A percentile compares a stretch with the other conserved stretches of the same genome.
Conservation (phyloP, 208 protist genomes). For the Wallacemonas sp. region DNA sequence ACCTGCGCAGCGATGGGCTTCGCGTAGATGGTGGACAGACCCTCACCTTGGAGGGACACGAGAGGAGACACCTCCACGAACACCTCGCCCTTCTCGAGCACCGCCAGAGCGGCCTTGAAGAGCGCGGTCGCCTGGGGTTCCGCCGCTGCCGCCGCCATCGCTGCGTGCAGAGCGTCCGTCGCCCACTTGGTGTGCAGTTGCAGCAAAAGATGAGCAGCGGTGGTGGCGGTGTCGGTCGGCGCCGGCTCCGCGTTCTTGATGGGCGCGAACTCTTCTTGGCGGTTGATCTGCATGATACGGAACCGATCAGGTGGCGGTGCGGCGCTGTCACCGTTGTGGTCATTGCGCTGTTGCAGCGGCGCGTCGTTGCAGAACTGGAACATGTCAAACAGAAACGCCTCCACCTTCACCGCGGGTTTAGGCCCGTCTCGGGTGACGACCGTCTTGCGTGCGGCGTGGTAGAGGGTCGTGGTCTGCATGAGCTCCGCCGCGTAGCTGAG, state of each 20-base stretch:
- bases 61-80: slow-evolving; percentile 92
- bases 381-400: slow-evolving; percentile 98
- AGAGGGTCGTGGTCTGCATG: slow-evolving; percentile 52
- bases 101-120: slow-evolving; percentile 27
- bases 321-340: slow-evolving; percentile 7
- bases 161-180: slow-evolving; percentile 21
- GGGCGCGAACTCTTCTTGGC: slow-evolving; percentile 95
- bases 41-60: slow-evolving; percentile 93
- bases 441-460: slow-evolving; percentile 97
- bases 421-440: slow-evolving; percentile 78
- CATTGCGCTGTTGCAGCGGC: background rate
- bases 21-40: slow-evolving; percentile 39
- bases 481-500: slow-evolving; percentile 55
- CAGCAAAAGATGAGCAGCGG: slow-evolving; percentile 70
- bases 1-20: background rate
- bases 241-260: slow-evolving; percentile 96
- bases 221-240: slow-evolving; percentile 82
- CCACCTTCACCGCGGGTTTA: slow-evolving; percentile 91
- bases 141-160: slow-evolving; percentile 3
- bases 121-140: slow-evolving; percentile 13
- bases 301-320: too few relatives aligned
- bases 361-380: slow-evolving; percentile 80
- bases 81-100: slow-evolving; percentile 26
- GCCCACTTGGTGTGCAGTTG: slow-evolving; percentile 78
- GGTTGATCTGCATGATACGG: slow-evolving; percentile 84